Evolutionary conservation across 1,284 basidiomycete genomes (phyloP), one percentile per base, ranked within the genome.

Genomic region (Irpex sp.): DNA sequence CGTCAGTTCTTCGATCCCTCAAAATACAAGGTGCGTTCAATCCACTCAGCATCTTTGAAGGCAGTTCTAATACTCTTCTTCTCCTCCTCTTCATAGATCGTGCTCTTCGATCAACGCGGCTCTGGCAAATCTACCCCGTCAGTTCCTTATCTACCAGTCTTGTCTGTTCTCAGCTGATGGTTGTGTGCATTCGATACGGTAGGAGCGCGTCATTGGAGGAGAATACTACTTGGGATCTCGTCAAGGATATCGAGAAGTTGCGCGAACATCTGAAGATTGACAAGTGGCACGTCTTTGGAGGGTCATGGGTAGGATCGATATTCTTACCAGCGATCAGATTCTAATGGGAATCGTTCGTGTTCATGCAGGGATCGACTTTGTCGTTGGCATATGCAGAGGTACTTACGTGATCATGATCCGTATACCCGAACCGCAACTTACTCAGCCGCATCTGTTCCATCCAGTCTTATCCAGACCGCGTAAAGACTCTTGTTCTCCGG

Each of bases 221-320:
- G 66, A 98, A 98, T 76, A 97, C 94, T 2, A 98, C 96, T 0
- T 97, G 94, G 94, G 91, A 96, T 73, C 85, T 98, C 36, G 94
- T 98, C 17, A 89, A 85, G 65, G 96, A 98, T 72, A 89, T 95
- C 11, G 96, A 98, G 74, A 87, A 80, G 70, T 78, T 98, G 31
- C 84, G 96, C 59, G 80, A 88, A 69, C 83, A 90, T 65, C 81
- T 97, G 56, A 67, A 67, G 26, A 70, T 78, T 62, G 87, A 92
- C n/a, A 93, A 88, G 72, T 96, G 93, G 94, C 87, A 95, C 62
- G 92, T 96, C 34, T 97, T 96, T 73, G 94, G 95, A 49, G 94
- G 94, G 6, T 93, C 91, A 37, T 96, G 94, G 94, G 91, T 88
- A 70, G 64, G 80, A 71, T 8, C 51, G 7, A 19, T 6, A 3